Conservation (phyloP, 805 yeast species). For the Candida xiaguanensis region DNA sequence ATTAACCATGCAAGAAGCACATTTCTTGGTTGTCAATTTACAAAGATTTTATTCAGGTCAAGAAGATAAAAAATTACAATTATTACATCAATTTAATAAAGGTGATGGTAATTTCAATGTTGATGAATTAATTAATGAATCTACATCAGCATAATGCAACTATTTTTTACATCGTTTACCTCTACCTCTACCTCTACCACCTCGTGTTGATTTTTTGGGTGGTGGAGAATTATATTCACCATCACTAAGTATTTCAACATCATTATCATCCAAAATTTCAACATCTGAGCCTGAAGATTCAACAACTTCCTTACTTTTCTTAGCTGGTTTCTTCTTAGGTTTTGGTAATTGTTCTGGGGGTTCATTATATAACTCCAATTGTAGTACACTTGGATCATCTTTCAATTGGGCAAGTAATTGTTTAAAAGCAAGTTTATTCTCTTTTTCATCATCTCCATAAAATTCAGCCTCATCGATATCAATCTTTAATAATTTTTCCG, state of each 20-base stretch:
- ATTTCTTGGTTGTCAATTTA: slow-evolving; percentile 65
- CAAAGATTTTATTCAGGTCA: slow-evolving; percentile 81
- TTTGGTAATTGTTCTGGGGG: not conserved
- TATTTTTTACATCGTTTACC: slow-evolving; percentile 33
- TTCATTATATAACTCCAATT: not conserved
- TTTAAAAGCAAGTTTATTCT: slow-evolving; percentile 35
- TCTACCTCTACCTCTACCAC: slow-evolving; percentile 1
- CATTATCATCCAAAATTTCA: slow-evolving; percentile 4
- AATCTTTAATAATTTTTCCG: slow-evolving; percentile 43
- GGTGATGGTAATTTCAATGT: slow-evolving; percentile 68
- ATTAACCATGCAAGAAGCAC: slow-evolving; percentile 71
- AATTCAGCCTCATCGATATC: slow-evolving; percentile 38
- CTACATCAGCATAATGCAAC: slow-evolving; percentile 50
- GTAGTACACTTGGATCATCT: slow-evolving; percentile 2
- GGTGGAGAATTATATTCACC: slow-evolving; percentile 1
- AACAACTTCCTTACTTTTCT: slow-evolving; percentile 1
- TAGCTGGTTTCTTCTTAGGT: not conserved
- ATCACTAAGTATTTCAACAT: slow-evolving; percentile 5
- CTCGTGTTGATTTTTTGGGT: slow-evolving; percentile 2
- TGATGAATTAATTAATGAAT: slow-evolving; percentile 64
- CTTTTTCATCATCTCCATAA: slow-evolving; percentile 25
- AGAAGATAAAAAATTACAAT: slow-evolving; percentile 44
- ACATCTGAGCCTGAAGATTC: slow-evolving; percentile 6
- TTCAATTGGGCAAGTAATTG: slow-evolving; percentile 41
- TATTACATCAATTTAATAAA: slow-evolving; percentile 64